Conservation (phyloP, 345 rosid genomes). For the Citrus australasica region DNA sequence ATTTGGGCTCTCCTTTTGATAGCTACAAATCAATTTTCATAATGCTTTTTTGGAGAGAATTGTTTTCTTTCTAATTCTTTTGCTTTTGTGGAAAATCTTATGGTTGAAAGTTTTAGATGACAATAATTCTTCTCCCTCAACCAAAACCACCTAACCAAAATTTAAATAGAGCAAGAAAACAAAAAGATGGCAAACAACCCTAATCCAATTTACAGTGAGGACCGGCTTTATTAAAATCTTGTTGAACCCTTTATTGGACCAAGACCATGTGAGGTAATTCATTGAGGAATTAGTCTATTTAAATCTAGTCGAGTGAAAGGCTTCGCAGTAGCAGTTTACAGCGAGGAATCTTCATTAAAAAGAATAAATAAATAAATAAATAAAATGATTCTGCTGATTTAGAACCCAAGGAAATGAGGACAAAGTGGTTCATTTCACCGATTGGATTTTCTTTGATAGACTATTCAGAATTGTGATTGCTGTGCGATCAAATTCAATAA, state of each 20-base stretch:
- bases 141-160: conserved; percentile 51
- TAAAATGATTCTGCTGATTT: conserved; percentile 14
- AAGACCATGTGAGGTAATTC: conserved; percentile 28
- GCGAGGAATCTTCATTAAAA: conserved; percentile 7
- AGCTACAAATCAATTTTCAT: background rate
- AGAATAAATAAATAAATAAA: no score
- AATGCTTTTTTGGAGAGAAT: background rate
- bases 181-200: conserved; percentile 35
- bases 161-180: conserved; percentile 46
- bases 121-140: background rate
- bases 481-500: background rate
- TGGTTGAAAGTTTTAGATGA: background rate
- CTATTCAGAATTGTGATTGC: background rate
- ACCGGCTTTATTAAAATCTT: conserved; percentile 2
- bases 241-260: conserved; percentile 12
- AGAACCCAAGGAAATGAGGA: conserved; percentile 31
- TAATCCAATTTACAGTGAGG: conserved; percentile 15
- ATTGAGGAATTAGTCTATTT: conserved; percentile 7
- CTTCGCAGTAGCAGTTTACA: background rate
- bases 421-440: conserved; percentile 29
- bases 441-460: conserved; percentile 14
- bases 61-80: background rate
- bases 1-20: background rate
- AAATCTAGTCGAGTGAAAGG: background rate
- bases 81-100: background rate